Conservation (phyloP, 2,329 filamentous ascomycete species). For the Xylariaceae sp. region DNA sequence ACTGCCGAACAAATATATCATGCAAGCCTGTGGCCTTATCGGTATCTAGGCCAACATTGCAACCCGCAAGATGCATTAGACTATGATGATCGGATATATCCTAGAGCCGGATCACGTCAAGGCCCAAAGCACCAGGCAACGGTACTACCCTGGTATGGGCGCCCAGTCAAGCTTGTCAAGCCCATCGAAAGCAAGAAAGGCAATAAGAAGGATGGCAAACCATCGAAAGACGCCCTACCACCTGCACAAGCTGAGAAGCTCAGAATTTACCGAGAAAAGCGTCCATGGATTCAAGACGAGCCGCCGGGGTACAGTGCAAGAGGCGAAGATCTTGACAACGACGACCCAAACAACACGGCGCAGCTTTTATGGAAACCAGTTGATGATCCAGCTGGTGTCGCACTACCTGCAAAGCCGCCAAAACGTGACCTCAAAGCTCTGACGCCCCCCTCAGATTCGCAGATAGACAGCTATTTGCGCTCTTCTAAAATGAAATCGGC, state of each 20-base stretch:
- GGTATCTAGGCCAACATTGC: slow-evolving; percentile 93
- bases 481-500: slow-evolving; percentile 60
- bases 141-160: slow-evolving; percentile 79
- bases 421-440: slow-evolving; percentile 35
- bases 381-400: slow-evolving; percentile 28
- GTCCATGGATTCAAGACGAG: slow-evolving; percentile 91
- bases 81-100: slow-evolving; percentile 96
- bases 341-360: slow-evolving; percentile 71
- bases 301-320: slow-evolving; percentile 80
- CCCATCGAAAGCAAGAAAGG: slow-evolving; percentile 80
- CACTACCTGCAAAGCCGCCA: slow-evolving; percentile 11
- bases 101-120: slow-evolving; percentile 85
- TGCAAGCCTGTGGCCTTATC: slow-evolving; percentile 91
- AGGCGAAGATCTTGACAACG: slow-evolving; percentile 70
- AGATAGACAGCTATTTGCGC: slow-evolving; percentile 74
- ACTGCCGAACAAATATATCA: slow-evolving; percentile 89
- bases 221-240: slow-evolving; percentile 74
- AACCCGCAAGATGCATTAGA: slow-evolving; percentile 92
- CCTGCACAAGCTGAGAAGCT: slow-evolving; percentile 78
- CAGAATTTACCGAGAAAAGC: slow-evolving; percentile 70
- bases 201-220: slow-evolving; percentile 71
- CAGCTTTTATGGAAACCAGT: slow-evolving; percentile 77
- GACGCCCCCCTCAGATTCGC: slow-evolving; percentile 44
- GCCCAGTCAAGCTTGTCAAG: slow-evolving; percentile 86
- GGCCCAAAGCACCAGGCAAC: slow-evolving; percentile 89